phyloP scores from a whole-genome alignment of 1,284 basidiomycete species.

The Trametes pubescens region DNA sequence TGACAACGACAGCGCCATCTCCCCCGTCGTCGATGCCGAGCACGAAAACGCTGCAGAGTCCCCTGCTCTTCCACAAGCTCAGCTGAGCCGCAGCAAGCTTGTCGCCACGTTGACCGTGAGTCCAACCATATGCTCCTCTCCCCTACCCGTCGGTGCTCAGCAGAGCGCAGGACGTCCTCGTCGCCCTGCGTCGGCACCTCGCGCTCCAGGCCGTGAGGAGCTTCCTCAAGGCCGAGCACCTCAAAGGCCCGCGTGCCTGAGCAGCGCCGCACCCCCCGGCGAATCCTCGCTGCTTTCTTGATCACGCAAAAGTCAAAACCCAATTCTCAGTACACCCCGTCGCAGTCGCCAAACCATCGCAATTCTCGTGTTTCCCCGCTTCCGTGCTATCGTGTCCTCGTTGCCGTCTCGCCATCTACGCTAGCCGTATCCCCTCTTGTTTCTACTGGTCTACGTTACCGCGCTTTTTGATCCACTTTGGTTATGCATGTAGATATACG shows the following conservation, averaged over 20 bases:
- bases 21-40: not conserved
- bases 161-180: not conserved
- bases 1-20: not conserved
- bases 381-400: not conserved
- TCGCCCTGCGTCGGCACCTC: constrained; percentile 3
- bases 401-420: not conserved
- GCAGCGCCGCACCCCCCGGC: not conserved
- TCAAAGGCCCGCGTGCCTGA: constrained; percentile 9
- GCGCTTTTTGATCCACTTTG: not conserved
- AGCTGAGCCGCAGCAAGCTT: constrained; percentile 8
- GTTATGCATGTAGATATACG: constrained; percentile 2
- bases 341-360: constrained; percentile 1
- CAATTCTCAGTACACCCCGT: not conserved
- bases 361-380: not conserved
- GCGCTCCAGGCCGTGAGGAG: not conserved
- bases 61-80: not conserved
- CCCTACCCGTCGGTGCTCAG: not conserved
- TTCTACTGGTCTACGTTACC: constrained; percentile 1
- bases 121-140: not conserved
- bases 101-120: constrained; percentile 2
- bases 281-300: not conserved
- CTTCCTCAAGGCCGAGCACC: constrained; percentile 5
- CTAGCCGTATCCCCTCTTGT: not conserved
- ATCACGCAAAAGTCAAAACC: not conserved
- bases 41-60: not conserved